Evolutionary conservation across 305 asterid species (phyloP), one percentile per base, ranked within the genome.

Genomic region (Petunia hybrid): DNA sequence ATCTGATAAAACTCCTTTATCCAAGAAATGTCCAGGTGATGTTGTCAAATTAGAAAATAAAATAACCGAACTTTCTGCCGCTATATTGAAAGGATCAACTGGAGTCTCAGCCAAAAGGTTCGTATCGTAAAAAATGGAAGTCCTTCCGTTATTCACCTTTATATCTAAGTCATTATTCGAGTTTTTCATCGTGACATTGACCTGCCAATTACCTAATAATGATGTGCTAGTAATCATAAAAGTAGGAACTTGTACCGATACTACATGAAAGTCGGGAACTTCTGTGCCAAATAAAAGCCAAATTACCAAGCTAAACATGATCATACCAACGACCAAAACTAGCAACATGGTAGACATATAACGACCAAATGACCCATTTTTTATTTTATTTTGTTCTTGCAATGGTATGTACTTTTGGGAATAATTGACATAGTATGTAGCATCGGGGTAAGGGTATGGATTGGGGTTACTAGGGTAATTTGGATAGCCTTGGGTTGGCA

Each of bases 191-290:
- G 76, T 42, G 2, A 69, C 1, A 1, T 69, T 69, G 8, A 69
- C 76, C 0, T 69, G 76, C 76, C 76, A 69, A 69, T 69, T 69
- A 22, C 76, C 76, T 69, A 69, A 69, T 6, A 69, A 42, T 9
- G 76, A 69, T 2, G 76, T 69, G 14, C n/a, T 69, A 3, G 76
- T 69, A 13, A 69, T 43, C 76, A 22, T 1, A 13, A 69, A 8
- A 16, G 57, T 43, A 4, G 76, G 57, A 22, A 43, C 76, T 43
- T 69, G 57, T 8, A 69, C 4, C 0, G 76, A 69, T 3, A 43
- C 0, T 3, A 69, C 1, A 6, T 69, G 76, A 69, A 69, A 69
- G 8, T 43, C 57, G 8, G 76, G 76, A 0, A 4, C 43, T 5
- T 69, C 57, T 4, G 35, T 43, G 5, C 76, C 76, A 4, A 69